Conservation (phyloP, 306 rosid genomes). For the Cicer arietinum region DNA sequence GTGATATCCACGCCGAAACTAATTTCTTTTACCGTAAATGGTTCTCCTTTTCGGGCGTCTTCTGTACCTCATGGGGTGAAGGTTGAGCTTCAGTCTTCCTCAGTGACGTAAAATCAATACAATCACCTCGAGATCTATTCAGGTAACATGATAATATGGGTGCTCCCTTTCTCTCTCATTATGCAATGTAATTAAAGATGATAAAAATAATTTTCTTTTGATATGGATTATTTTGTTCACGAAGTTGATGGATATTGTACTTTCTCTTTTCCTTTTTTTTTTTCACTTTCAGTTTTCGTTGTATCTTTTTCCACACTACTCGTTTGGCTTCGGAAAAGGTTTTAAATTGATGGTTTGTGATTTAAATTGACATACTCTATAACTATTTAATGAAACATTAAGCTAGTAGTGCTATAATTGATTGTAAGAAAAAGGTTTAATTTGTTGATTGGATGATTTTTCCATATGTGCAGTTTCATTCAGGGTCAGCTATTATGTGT, state of each 20-base stretch:
- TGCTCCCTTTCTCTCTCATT: slow-evolving; percentile 6
- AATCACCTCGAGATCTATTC: slow-evolving; percentile 8
- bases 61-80: not conserved
- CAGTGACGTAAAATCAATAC: not conserved
- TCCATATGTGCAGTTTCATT: not conserved
- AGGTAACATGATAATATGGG: slow-evolving; percentile 22
- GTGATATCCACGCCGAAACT: slow-evolving; percentile 25
- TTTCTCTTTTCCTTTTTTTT: slow-evolving; percentile 16
- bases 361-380: slow-evolving; percentile 13
- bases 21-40: slow-evolving; percentile 24
- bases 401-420: not conserved
- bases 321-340: not conserved
- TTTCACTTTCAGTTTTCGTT: not conserved
- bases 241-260: not conserved
- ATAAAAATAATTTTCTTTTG: not conserved
- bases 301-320: not conserved
- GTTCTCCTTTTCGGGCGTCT: not conserved
- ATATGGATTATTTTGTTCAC: not conserved
- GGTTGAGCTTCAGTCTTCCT: slow-evolving; percentile 35
- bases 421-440: not conserved
- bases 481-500: not conserved
- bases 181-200: not conserved
- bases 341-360: not conserved
- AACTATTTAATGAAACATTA: slow-evolving; percentile 1
- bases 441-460: not conserved